Evolutionary conservation across 2,329 filamentous ascomycete genomes (phyloP), one percentile per base, ranked within the genome.

Genomic region (Cladophialophora yegresii): DNA sequence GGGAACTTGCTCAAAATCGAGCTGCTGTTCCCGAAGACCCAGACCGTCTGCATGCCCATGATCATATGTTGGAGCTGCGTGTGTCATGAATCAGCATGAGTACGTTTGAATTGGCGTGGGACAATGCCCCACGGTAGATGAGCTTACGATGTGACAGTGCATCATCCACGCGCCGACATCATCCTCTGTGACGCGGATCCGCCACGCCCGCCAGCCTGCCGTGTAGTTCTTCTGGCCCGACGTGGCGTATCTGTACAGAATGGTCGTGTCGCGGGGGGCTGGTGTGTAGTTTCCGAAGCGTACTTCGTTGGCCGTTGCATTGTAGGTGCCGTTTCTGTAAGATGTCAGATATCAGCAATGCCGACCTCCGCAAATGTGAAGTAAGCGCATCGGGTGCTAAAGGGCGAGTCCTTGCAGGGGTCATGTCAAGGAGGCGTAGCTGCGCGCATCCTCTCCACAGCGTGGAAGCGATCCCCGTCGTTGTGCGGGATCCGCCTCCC

Each of bases 141-240:
- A 6, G 4, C 9, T 43, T 16, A 43, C 36, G 13, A 78, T 77
- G 71, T 83, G 81, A 61, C 80, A 83, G 70, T 83, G 81, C 43
- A 82, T 70, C 79, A 82, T 79, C 79, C 79, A 83, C 5, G 79
- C 79, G 0, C 85, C 85, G 0, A 81, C 73, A 56, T 71, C 62
- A 3, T 63, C 62, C 62, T 81, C 74, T 8, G 74, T 76, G 0
- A 87, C 81, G 3, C 83, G 76, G 0, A 87, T 73, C 9, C 86
- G 77, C 86, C 85, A 88, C 0, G 80, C 85, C 22, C 86, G 77
- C 86, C 86, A 89, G 0, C 86, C 85, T 0, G 79, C 77, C 1
- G 78, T 78, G 4, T 76, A 72, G 3, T 79, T 75, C 0, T 79
- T 72, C 1, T 67, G 67, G 0, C 78, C 80, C 26, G 77, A 77